Evolutionary conservation across 225 moss, liverwort and hornwort genomes (phyloP), one percentile per base, ranked within the genome.

Genomic region (Polytrichum formosum): DNA sequence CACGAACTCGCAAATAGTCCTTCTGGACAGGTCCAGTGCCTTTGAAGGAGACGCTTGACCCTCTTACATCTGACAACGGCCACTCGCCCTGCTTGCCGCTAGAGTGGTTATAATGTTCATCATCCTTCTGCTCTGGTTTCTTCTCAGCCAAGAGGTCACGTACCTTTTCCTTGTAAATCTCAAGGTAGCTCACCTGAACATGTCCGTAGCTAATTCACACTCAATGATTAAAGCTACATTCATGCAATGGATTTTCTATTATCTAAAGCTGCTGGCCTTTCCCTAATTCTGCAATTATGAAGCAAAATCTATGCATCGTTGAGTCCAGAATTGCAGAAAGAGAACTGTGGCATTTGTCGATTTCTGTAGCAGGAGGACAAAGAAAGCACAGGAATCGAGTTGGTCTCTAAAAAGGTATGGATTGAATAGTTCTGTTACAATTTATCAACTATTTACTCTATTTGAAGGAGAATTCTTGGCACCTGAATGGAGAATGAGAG

Each of bases 151-250:
- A 82, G 54, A 94, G 91, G 73, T 94, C 88, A 18, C 86, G 84
- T 68, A 90, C 82, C 74, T 86, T 88, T 58, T 88, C 93, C 81
- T 88, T 83, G 74, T 88, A 83, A 73, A 94, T 88, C 67, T 91
- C 93, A 81, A 94, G 72, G 70, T 90, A 91, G 78, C 91, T 91
- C 61, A 91, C 93, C 93, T 91, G 84, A 67, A 72, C 60, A 71
- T 30, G 23, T 25, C 46, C 35, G 9, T 35, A 35, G 35, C 6
- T 35, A 9, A 35, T 35, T 35, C 46, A 16, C 46, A 16, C 13
- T 46, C 46, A 0, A 46, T 31, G 31, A 31, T 46, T 16, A 13
- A 46, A 46, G 16, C 46, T 46, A 16, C 46, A 10, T 4, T 46
- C 13, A 2, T 46, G 13, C 13, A 46, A 13, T 37, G 10, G 1